phyloP scores from a whole-genome alignment of 177 flowering plant species.

The Vitis hybrid region DNA sequence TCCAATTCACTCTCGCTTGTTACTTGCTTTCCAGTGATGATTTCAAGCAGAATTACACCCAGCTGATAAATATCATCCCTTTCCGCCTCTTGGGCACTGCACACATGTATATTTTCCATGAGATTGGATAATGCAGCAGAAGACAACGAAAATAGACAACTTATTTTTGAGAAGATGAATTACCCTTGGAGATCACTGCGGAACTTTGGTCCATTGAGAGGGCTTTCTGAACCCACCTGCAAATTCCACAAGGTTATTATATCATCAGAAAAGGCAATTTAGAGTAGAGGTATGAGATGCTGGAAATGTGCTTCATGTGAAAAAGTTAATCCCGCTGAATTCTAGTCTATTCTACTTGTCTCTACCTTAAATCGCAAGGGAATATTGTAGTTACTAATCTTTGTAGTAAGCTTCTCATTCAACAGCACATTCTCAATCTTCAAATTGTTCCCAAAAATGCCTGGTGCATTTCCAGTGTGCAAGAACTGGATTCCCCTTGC shows the following conservation, averaged over 20 bases:
- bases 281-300: not conserved
- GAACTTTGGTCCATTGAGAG: constrained; percentile 28
- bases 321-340: not conserved
- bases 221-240: constrained; percentile 54
- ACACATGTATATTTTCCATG: not conserved
- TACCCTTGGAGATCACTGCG: constrained; percentile 30
- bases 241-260: not conserved
- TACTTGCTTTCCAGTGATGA: constrained; percentile 55
- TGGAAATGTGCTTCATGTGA: too few relatives aligned
- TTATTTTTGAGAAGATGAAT: not conserved
- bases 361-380: constrained; percentile 56
- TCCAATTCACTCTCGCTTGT: constrained; percentile 46
- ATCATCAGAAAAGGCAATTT: not conserved
- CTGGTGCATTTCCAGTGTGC: constrained; percentile 65
- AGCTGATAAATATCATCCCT: constrained; percentile 72
- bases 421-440: constrained; percentile 60
- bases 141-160: not conserved
- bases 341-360: not conserved
- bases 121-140: not conserved
- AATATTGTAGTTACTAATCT: constrained; percentile 61
- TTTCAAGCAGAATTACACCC: constrained; percentile 60
- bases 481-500: constrained; percentile 80
- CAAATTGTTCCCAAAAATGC: constrained; percentile 60
- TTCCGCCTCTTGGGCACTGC: constrained; percentile 44
- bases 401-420: constrained; percentile 71